These are phyloP conservation scores for Osmanthus fragrans DNA, from an alignment of 257 asterid genomes.

Conservation along the genomic window DNA sequence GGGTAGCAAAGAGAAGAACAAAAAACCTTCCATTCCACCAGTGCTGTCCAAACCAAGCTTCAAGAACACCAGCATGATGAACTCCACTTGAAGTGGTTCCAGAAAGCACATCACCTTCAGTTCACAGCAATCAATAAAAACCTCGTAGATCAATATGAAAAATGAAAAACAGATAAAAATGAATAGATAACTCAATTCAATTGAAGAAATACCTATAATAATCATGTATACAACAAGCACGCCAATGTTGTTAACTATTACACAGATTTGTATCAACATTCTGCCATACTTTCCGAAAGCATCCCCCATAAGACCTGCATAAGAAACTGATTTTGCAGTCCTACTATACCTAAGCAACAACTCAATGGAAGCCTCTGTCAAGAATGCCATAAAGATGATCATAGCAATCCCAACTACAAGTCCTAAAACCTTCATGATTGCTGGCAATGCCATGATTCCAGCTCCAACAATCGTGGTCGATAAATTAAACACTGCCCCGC, in stretches of 20 bases:
- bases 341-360: constrained; percentile 80
- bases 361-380: constrained; percentile 89
- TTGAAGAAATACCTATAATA: constrained; percentile 72
- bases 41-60: constrained; percentile 89
- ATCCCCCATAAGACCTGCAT: constrained; percentile 90
- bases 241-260: constrained; percentile 81
- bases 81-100: constrained; percentile 80
- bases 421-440: constrained; percentile 93
- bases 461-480: constrained; percentile 97
- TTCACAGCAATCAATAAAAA: background rate
- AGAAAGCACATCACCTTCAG: constrained; percentile 92
- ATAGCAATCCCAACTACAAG: constrained; percentile 69
- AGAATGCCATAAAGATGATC: constrained; percentile 83
- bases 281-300: constrained; percentile 88
- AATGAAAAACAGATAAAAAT: background rate
- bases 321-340: constrained; percentile 64
- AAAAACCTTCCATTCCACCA: constrained; percentile 91
- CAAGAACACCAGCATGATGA: constrained; percentile 95
- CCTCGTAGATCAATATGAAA: background rate
- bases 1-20: constrained; percentile 73
- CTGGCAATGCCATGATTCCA: constrained; percentile 99
- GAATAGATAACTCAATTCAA: constrained; percentile 11
- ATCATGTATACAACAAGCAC: constrained; percentile 98
- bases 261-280: constrained; percentile 80
- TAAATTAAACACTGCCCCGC: constrained; percentile 92